Evolutionary conservation across 257 asterid genomes (phyloP).

Genomic region (Nicotiana knightiana): DNA sequence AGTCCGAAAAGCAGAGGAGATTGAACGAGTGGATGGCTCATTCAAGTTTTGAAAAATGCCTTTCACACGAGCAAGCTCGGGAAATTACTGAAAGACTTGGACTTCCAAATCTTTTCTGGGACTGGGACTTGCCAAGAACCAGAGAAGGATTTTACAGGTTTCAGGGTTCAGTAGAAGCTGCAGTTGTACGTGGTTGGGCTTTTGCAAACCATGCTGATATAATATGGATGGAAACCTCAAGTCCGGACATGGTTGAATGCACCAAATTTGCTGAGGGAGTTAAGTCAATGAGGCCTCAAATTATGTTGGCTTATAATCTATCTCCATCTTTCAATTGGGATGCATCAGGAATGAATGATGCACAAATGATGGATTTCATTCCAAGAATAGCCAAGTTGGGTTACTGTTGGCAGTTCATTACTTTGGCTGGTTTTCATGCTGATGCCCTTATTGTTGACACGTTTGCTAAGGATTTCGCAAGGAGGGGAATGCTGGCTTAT

Average conservation of each 20-base stretch:
- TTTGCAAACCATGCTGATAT: slow-evolving; percentile 68
- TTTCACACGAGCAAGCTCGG: slow-evolving; percentile 67
- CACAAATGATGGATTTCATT: slow-evolving; percentile 82
- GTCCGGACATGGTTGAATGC: slow-evolving; percentile 86
- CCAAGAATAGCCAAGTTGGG: slow-evolving; percentile 81
- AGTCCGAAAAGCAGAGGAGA: slow-evolving; percentile 61
- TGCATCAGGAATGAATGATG: slow-evolving; percentile 86
- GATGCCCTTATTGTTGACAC: slow-evolving; percentile 79
- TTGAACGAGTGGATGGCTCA: slow-evolving; percentile 69
- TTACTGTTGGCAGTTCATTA: slow-evolving; percentile 93
- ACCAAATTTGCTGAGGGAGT: slow-evolving; percentile 77
- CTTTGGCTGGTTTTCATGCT: slow-evolving; percentile 90
- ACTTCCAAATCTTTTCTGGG: slow-evolving; percentile 60
- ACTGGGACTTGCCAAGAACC: slow-evolving; percentile 91
- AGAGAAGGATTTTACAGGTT: slow-evolving; percentile 92
- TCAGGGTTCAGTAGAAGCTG: slow-evolving; percentile 75
- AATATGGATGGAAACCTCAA: slow-evolving; percentile 92
- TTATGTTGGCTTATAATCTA: slow-evolving; percentile 87
- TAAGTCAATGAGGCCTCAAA: slow-evolving; percentile 57
- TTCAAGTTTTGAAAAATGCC: slow-evolving; percentile 59
- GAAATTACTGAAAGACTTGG: slow-evolving; percentile 63
- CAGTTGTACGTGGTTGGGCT: slow-evolving; percentile 84
- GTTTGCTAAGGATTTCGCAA: slow-evolving; percentile 73
- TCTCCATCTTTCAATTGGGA: slow-evolving; percentile 99
- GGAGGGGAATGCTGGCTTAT: slow-evolving; percentile 82